Evolutionary conservation across 257 asterid genomes (phyloP).

Genomic region (Cynanchum wilfordii): DNA sequence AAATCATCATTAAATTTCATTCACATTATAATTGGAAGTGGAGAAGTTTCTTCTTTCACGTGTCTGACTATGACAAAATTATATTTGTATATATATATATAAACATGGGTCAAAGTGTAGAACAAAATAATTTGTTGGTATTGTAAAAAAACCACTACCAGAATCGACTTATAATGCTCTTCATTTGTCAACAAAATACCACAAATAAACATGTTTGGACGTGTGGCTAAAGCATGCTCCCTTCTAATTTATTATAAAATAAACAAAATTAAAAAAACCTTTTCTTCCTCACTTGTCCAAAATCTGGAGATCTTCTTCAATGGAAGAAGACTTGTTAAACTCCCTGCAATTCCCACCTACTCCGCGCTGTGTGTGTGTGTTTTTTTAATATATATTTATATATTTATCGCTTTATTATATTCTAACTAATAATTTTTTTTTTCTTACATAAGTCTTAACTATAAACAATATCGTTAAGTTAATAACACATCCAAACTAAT

Average conservation of each 20-base stretch:
- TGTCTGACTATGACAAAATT: not conserved
- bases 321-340: slow-evolving; percentile 1
- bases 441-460: too few species aligned
- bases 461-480: too few species aligned
- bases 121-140: not conserved
- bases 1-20: not conserved
- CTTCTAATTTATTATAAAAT: not conserved
- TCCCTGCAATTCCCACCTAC: slow-evolving; percentile 14
- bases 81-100: too few species aligned
- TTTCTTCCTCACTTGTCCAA: slow-evolving; percentile 23
- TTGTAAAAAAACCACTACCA: not conserved
- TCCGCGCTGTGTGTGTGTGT: not conserved
- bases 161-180: not conserved
- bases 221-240: not conserved
- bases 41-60: not conserved
- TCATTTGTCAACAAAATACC: not conserved
- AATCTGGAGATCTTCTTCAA: slow-evolving; percentile 10
- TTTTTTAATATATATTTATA: too few species aligned
- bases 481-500: too few species aligned
- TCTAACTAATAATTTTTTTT: too few species aligned
- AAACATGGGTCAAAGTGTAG: not conserved
- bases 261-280: not conserved
- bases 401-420: too few species aligned
- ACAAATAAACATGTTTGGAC: not conserved
- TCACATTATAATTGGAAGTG: not conserved